These are phyloP conservation scores for Clonostachys rosea DNA, from an alignment of 2,329 filamentous ascomycete genomes.

Conservation along the genomic window DNA sequence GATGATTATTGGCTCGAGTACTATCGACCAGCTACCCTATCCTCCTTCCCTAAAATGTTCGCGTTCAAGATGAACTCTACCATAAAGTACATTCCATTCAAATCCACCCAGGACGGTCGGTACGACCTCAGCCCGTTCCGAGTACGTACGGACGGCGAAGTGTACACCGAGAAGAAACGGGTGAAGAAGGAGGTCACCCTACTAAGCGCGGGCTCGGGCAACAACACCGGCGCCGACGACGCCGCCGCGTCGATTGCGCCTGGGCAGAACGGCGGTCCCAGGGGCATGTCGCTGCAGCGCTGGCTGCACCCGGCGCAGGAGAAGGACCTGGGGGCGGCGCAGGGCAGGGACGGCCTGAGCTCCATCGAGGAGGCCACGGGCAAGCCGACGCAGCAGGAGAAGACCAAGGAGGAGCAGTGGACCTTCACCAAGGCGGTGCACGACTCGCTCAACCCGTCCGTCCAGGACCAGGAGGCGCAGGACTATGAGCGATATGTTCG, in stretches of 20 bases:
- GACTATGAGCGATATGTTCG: conserved; percentile 88
- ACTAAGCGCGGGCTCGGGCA: neutral
- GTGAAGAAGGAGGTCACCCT: conserved; percentile 55
- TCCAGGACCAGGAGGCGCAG: conserved; percentile 69
- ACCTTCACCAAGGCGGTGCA: conserved; percentile 82
- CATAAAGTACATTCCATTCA: conserved; percentile 75
- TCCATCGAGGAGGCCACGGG: conserved; percentile 22
- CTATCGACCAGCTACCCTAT: conserved; percentile 82
- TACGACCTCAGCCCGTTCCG: conserved; percentile 88
- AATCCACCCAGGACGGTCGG: conserved; percentile 64
- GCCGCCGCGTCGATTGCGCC: conserved; percentile 31
- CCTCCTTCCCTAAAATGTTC: conserved; percentile 89
- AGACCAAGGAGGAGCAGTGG: conserved; percentile 80
- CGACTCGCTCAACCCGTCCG: conserved; percentile 80
- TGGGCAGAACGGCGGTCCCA: conserved; percentile 28
- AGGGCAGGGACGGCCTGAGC: neutral
- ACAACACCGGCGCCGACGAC: conserved; percentile 21
- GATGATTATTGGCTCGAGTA: conserved; percentile 99
- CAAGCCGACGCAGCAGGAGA: conserved; percentile 62
- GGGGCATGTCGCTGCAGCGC: conserved; percentile 51
- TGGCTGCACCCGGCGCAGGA: conserved; percentile 50
- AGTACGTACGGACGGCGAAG: conserved; percentile 62
- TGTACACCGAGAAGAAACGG: conserved; percentile 57
- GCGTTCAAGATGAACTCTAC: conserved; percentile 89
- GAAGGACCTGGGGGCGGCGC: neutral